phyloP scores from a whole-genome alignment of 2,329 filamentous ascomycete species.

The Aspergillus oerlinghausenensis region DNA sequence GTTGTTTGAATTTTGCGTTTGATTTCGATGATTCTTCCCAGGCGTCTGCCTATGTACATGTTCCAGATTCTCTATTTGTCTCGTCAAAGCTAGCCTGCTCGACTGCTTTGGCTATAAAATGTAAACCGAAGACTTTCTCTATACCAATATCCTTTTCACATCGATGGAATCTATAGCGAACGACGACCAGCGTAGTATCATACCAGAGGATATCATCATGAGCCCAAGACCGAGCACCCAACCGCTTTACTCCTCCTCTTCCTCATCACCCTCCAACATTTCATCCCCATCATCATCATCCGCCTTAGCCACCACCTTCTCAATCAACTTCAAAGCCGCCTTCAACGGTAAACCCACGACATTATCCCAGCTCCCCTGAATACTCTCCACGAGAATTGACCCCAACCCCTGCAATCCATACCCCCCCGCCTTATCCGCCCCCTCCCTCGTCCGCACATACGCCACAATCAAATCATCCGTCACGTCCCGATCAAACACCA shows the following conservation, averaged over 20 bases:
- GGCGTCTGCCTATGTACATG: conserved; percentile 35
- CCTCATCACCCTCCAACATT: conserved; percentile 39
- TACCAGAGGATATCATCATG: conserved; percentile 1
- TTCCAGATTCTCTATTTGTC: conserved; percentile 16
- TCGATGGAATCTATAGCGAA: background rate
- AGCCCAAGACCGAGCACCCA: background rate
- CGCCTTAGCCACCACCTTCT: conserved; percentile 77
- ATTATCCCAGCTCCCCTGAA: conserved; percentile 89
- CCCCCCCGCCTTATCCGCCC: conserved; percentile 91
- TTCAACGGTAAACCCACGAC: conserved; percentile 86
- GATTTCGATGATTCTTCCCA: conserved; percentile 20
- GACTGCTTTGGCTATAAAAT: conserved; percentile 18
- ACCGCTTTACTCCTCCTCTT: conserved; percentile 17
- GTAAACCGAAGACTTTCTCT: background rate
- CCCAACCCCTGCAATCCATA: conserved; percentile 91
- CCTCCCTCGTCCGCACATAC: conserved; percentile 70
- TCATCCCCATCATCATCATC: conserved; percentile 55
- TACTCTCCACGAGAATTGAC: conserved; percentile 78
- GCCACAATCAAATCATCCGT: conserved; percentile 78
- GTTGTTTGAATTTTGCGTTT: conserved; percentile 22
- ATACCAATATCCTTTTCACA: background rate
- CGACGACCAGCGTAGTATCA: conserved; percentile 1
- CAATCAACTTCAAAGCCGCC: conserved; percentile 72
- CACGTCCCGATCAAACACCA: conserved; percentile 72
- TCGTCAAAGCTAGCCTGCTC: conserved; percentile 6